Evolutionary conservation across 768 basidiomycete species (phyloP), one percentile per base, ranked within the genome.

Genomic region (Mrakia frigida): DNA sequence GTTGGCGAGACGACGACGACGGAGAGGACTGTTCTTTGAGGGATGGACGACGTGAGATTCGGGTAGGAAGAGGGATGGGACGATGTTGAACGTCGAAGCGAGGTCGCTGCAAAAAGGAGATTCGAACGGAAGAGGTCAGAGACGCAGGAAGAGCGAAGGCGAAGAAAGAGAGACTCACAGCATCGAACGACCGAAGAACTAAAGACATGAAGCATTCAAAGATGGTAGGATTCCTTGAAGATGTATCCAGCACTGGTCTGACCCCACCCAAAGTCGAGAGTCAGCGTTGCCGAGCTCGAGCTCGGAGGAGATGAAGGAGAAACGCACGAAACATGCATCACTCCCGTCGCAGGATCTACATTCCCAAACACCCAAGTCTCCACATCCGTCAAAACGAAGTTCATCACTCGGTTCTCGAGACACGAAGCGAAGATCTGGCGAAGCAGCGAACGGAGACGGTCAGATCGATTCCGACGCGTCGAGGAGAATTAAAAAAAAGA

Each of bases 371-470:
- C 46, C 41, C 28, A 74, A 10, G 18, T 60, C 43, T 50, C 41
- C 39, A 63, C 50, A 46, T 74, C 73, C 28, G 73, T 74, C 61
- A 74, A 21, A 11, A 74, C 18, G 21, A 74, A 74, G 43, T 35
- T 31, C 14, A 28, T 6, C 0, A 61, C 11, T 6, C 61, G 46
- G 63, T 74, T 74, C 33, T 63, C 73, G 28, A 39, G 23, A 31
- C 61, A 67, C 25, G 73, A 52, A 16, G 73, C 73, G 9, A 67
- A 74, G 46, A 74, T 65, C 60, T 74, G 61, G 2, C 1, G 23
- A 50, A 21, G 3, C 14, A 50, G 13, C 25, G 21, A 39, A 9
- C 43, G 10, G 21, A 9, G 56, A 16, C 18, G 39, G 31, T 59
- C 71, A 72, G 50, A 11, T 14, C 14, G 46, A 28, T n/a, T 13